phyloP scores from a whole-genome alignment of 768 basidiomycete species.

The Strobilomyces confusus region DNA sequence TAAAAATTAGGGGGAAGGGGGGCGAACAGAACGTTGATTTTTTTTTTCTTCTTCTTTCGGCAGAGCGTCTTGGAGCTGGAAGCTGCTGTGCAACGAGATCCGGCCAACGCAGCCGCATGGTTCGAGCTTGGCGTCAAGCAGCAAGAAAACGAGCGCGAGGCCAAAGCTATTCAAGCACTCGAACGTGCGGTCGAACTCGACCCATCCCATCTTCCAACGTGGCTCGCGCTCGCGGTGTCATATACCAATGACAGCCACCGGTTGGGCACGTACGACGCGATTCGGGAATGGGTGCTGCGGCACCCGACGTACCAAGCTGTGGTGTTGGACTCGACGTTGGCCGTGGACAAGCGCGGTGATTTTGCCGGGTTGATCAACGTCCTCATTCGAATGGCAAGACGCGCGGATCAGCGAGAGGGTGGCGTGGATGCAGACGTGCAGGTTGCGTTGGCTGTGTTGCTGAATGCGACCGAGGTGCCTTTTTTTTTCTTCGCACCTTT shows the following conservation, averaged over 20 bases:
- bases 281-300: slow-evolving; percentile 76
- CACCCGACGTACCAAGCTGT: slow-evolving; percentile 50
- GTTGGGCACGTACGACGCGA: slow-evolving; percentile 67
- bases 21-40: slow-evolving; percentile 14
- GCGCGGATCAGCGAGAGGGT: slow-evolving; percentile 39
- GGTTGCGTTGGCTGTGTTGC: slow-evolving; percentile 86
- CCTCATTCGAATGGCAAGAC: slow-evolving; percentile 76
- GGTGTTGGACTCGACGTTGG: slow-evolving; percentile 36
- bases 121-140: slow-evolving; percentile 93
- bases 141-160: slow-evolving; percentile 96
- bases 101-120: slow-evolving; percentile 73
- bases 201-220: slow-evolving; percentile 68
- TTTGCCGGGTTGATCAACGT: slow-evolving; percentile 63
- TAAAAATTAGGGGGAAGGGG: background rate
- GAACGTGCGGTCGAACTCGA: slow-evolving; percentile 78
- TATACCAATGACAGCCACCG: slow-evolving; percentile 87
- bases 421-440: slow-evolving; percentile 92
- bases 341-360: slow-evolving; percentile 22
- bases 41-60: slow-evolving; percentile 15
- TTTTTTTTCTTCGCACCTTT: background rate
- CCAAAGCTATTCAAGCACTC: slow-evolving; percentile 83
- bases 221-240: slow-evolving; percentile 88
- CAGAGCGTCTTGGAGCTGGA: slow-evolving; percentile 88
- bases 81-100: slow-evolving; percentile 80
- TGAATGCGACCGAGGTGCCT: slow-evolving; percentile 86